Percentiles rank a stretch among this genome's conserved stretches.
phyloP scores from a whole-genome alignment of 805 yeast species.

The Pichia pseudocactophila region DNA sequence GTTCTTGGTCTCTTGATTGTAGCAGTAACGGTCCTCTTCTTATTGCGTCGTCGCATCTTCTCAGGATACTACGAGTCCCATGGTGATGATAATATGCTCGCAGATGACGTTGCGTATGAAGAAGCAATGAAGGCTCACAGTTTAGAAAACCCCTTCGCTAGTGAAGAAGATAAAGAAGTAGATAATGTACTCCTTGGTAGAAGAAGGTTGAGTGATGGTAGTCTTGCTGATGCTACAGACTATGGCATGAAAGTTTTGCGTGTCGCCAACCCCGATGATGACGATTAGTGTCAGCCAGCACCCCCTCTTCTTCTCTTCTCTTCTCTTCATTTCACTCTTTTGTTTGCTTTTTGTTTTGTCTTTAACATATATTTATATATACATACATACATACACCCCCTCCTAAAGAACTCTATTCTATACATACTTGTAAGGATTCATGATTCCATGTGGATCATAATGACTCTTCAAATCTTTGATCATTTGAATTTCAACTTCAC shows the following conservation, averaged over 20 bases:
- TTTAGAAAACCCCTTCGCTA: slow-evolving; percentile 49
- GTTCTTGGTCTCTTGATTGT: slow-evolving; percentile 23
- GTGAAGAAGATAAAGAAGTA: slow-evolving; percentile 38
- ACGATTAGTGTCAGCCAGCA: background rate
- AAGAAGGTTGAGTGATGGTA: slow-evolving; percentile 76
- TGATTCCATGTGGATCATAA: slow-evolving; percentile 83
- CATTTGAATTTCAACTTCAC: slow-evolving; percentile 55
- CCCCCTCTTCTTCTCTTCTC: too few species aligned
- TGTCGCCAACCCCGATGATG: slow-evolving; percentile 77
- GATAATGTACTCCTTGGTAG: slow-evolving; percentile 64
- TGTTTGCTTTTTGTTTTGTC: background rate
- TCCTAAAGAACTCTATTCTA: too few species aligned
- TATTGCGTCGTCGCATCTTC: slow-evolving; percentile 27
- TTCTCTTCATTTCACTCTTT: background rate
- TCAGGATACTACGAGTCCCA: slow-evolving; percentile 24
- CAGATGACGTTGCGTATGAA: slow-evolving; percentile 49
- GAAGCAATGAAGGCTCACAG: slow-evolving; percentile 45
- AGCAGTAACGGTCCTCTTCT: slow-evolving; percentile 24
- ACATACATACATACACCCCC: too few species aligned
- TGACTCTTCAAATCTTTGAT: slow-evolving; percentile 73
- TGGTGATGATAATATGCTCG: slow-evolving; percentile 31
- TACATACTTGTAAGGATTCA: slow-evolving; percentile 92
- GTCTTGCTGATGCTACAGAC: slow-evolving; percentile 79
- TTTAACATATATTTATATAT: too few species aligned
- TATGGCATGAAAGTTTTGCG: slow-evolving; percentile 72